Conservation (phyloP, 1,284 basidiomycete genomes). For the Leccinum subrobustum region DNA sequence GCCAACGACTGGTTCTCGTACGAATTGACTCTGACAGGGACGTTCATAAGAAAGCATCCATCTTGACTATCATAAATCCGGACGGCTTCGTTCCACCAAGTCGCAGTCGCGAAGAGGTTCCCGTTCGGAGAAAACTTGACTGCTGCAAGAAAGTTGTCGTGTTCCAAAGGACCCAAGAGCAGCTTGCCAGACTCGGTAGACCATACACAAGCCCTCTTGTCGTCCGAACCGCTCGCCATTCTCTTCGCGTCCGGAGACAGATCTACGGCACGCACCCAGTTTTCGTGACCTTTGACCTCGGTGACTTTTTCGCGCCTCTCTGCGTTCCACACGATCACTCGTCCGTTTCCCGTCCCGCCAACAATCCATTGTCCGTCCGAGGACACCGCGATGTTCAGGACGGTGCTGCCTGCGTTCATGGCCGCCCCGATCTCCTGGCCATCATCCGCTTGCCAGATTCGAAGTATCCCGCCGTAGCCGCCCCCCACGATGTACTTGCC, state of each 20-base stretch:
- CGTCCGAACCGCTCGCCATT: slow-evolving; percentile 9
- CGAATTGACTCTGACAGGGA: background rate
- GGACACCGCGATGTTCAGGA: slow-evolving; percentile 5
- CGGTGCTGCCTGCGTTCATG: background rate
- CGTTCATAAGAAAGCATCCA: background rate
- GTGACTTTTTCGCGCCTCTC: background rate
- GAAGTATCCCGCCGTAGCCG: slow-evolving; percentile 1
- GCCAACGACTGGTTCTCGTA: slow-evolving; percentile 6
- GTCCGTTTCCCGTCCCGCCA: background rate
- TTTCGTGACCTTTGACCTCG: background rate
- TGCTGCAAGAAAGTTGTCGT: background rate
- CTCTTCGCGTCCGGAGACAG: slow-evolving; percentile 7
- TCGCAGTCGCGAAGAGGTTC: slow-evolving; percentile 10
- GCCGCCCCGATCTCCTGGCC: slow-evolving; percentile 1
- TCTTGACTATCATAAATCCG: slow-evolving; percentile 12
- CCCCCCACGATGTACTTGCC: slow-evolving; percentile 8
- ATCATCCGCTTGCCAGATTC: slow-evolving; percentile 5
- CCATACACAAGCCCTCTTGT: slow-evolving; percentile 6
- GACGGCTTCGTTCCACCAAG: slow-evolving; percentile 3
- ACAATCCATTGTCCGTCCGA: slow-evolving; percentile 10
- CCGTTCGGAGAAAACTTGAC: slow-evolving; percentile 14
- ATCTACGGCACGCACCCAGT: slow-evolving; percentile 7
- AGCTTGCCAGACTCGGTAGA: slow-evolving; percentile 4
- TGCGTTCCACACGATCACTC: slow-evolving; percentile 4
- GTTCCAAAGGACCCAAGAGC: slow-evolving; percentile 6